phyloP scores from a whole-genome alignment of 1,284 basidiomycete genomes.

The Fomitopsis schrenkii region DNA sequence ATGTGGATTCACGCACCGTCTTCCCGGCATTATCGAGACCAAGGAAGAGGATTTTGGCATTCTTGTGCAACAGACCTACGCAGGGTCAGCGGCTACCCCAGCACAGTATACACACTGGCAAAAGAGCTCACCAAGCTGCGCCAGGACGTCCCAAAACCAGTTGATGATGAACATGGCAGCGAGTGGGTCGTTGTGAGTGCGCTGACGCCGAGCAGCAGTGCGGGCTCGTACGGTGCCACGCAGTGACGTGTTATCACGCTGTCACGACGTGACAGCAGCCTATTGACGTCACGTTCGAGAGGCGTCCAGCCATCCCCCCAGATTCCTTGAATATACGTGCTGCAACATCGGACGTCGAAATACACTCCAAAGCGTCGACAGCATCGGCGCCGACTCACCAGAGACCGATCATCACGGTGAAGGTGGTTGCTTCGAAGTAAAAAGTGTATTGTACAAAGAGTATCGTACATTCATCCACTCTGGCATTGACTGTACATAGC shows the following conservation, averaged over 20 bases:
- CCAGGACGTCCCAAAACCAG: conserved; percentile 95
- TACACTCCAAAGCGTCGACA: not conserved
- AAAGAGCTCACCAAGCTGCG: conserved; percentile 74
- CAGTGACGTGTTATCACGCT: not conserved
- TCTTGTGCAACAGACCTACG: conserved; percentile 94
- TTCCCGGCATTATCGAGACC: conserved; percentile 99
- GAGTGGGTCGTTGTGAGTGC: conserved; percentile 9
- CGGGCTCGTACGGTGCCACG: not conserved
- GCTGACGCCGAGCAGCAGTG: not conserved
- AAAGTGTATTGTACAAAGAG: too few species aligned
- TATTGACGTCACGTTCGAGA: conserved; percentile 16
- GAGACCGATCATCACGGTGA: not conserved
- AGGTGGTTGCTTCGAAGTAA: not conserved
- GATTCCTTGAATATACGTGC: too few species aligned
- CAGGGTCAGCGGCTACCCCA: not conserved
- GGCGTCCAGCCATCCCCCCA: not conserved
- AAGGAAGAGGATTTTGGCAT: conserved; percentile 99
- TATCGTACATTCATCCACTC: too few species aligned
- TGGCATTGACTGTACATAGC: too few species aligned
- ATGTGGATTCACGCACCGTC: conserved; percentile 62
- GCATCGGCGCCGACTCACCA: not conserved
- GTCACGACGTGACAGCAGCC: conserved; percentile 8
- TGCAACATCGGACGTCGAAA: too few species aligned
- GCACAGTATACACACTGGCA: not conserved
- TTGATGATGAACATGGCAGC: conserved; percentile 78